Evolutionary conservation across 2,329 filamentous ascomycete genomes (phyloP).

Genomic region (Cladosporium phlei): DNA sequence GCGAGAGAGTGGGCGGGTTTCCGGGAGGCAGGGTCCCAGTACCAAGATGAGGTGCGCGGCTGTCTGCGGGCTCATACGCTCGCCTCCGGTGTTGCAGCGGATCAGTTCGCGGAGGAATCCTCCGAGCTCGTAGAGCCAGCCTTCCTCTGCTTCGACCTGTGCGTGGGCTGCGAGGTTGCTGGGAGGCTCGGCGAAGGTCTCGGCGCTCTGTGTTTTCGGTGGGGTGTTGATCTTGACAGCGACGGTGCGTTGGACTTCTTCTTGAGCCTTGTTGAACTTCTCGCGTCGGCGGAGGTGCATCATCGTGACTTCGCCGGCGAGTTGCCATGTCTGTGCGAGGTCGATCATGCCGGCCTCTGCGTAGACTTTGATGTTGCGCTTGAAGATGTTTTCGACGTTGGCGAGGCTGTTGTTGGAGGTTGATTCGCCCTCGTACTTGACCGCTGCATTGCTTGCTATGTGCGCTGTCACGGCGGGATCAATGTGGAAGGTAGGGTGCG

Average conservation of each 20-base stretch:
- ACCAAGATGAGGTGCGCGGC: constrained; percentile 44
- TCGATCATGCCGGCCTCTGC: constrained; percentile 8
- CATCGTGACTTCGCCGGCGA: constrained; percentile 8
- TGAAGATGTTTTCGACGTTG: neutral
- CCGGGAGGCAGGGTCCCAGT: constrained; percentile 42
- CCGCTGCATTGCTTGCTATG: constrained; percentile 1
- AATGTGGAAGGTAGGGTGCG: constrained; percentile 12
- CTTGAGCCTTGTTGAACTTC: constrained; percentile 1
- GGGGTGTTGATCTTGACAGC: constrained; percentile 4
- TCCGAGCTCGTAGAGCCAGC: constrained; percentile 37
- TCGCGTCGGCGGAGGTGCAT: constrained; percentile 10
- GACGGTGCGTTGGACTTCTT: neutral
- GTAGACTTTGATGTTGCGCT: neutral
- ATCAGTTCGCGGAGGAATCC: constrained; percentile 40
- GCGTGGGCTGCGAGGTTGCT: constrained; percentile 4
- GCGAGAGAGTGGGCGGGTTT: constrained; percentile 33
- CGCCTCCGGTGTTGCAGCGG: constrained; percentile 35
- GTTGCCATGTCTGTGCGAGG: constrained; percentile 6
- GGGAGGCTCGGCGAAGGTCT: constrained; percentile 2
- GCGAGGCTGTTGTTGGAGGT: constrained; percentile 3
- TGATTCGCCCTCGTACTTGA: constrained; percentile 36
- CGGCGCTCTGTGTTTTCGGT: neutral
- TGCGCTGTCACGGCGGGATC: constrained; percentile 8
- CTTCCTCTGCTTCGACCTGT: constrained; percentile 25
- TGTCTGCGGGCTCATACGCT: constrained; percentile 43